Conservation (phyloP, 352 stramenopile genomes). For the Albugo candida region DNA sequence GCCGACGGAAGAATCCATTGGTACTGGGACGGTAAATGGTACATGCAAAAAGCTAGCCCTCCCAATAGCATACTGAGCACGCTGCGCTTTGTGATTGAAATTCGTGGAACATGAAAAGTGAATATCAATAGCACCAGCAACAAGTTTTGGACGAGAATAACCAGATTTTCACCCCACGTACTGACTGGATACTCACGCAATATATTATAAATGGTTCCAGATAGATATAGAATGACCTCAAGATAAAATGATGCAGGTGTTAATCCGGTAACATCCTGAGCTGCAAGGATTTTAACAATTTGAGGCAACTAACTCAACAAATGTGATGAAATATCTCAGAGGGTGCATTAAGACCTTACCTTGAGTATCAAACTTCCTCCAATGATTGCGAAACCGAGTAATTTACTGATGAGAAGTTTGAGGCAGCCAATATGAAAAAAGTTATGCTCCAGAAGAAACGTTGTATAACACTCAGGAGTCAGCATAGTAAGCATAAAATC, state of each 20-base stretch:
- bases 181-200: conserved; percentile 65
- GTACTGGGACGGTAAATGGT: conserved; percentile 44
- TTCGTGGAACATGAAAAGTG: conserved; percentile 39
- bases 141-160: conserved; percentile 74
- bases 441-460: conserved; percentile 62
- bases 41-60: conserved; percentile 24
- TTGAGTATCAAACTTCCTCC: conserved; percentile 71
- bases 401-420: conserved; percentile 70
- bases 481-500: conserved; percentile 54
- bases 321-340: not conserved
- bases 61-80: conserved; percentile 26
- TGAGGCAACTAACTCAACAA: conserved; percentile 29
- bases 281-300: conserved; percentile 75
- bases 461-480: conserved; percentile 56
- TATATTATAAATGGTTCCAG: conserved; percentile 68
- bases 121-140: conserved; percentile 68
- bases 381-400: conserved; percentile 76
- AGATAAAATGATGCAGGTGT: conserved; percentile 79
- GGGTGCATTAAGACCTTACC: not conserved
- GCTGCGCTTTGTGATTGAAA: conserved; percentile 25
- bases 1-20: conserved; percentile 57
- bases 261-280: conserved; percentile 64
- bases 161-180: conserved; percentile 71
- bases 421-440: conserved; percentile 66
- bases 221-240: conserved; percentile 69